Base-by-base conservation (phyloP, 2,329 filamentous ascomycete genomes). In the Fusarium neocosmosporiellum region DNA sequence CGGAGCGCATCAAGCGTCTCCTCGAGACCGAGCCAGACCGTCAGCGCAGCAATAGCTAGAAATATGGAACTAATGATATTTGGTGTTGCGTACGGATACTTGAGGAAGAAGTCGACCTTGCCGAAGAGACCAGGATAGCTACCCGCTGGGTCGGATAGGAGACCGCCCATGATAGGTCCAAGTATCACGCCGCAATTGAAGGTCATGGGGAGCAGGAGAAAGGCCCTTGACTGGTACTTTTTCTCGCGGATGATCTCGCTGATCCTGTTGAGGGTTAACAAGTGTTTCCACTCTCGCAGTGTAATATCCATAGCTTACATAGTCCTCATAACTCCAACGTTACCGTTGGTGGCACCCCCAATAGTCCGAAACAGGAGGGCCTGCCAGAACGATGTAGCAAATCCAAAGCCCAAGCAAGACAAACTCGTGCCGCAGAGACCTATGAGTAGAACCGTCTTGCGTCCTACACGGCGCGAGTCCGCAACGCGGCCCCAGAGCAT, bases 401-500 rank as follows among this genome's bases (percentile, higher is more conserved):
- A 83, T 1, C 93, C 93, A 78, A 95, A 95, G 1, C 85, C 81
- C 9, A 82, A 54, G 11, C 78, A 81, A 1, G 80, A 81, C 7
- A 81, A n/a, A 27, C 77, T 76, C 10, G 87, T 94, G 0, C 94
- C 94, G 3, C 90, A 77, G 31, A 97, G 82, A 0, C 95, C 94
- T 61, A 97, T 90, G 61, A 97, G 83, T 20, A 98, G 85, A 16
- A 96, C 93, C 18, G 87, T 88, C 81, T 97, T 97, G 57, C 94
- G 88, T 1, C 94, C 95, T 65, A 89, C 87, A 63, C 83, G 85
- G 39, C 89, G 88, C 8, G 87, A 87, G 77, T 91, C 88, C 8
- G 92, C 90, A 5, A 95, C 83, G 0, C 92, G 86, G 0, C 94
- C 94, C 94, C 94, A 97, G 68, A 94, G 81, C 80, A 97, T 91